These are phyloP conservation scores for Patellaria atrata DNA, from an alignment of 495 filamentous ascomycete species.

Conservation along the genomic window DNA sequence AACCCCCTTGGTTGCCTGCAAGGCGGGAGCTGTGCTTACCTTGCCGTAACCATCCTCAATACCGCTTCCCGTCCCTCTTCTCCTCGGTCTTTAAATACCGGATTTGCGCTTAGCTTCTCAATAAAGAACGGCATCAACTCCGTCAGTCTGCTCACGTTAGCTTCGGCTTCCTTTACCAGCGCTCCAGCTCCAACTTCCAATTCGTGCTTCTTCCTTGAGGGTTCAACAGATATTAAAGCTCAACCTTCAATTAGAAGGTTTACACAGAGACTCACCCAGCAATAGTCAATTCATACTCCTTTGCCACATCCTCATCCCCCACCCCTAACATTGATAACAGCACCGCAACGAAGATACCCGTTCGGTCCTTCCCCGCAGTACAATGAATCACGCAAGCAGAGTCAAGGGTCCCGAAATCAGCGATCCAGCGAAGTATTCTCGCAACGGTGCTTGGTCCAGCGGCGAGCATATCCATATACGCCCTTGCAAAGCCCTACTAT, in stretches of 20 bases:
- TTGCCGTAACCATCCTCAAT: slow-evolving; percentile 23
- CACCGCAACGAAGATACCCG: slow-evolving; percentile 28
- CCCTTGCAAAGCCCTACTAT: slow-evolving; percentile 23
- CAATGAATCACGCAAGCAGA: slow-evolving; percentile 31
- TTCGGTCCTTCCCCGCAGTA: slow-evolving; percentile 32
- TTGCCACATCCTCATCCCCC: slow-evolving; percentile 13
- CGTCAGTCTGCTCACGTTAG: slow-evolving; percentile 25
- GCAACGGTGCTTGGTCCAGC: slow-evolving; percentile 18
- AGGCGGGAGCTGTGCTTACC: slow-evolving; percentile 1
- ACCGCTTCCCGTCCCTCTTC: slow-evolving; percentile 21
- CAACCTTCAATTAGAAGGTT: no score
- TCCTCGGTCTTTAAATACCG: slow-evolving; percentile 1
- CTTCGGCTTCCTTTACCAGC: no score
- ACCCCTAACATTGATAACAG: slow-evolving; percentile 25
- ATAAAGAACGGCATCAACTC: slow-evolving; percentile 18
- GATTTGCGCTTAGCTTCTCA: slow-evolving; percentile 3
- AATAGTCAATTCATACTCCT: slow-evolving; percentile 27
- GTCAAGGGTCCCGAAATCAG: slow-evolving; percentile 8
- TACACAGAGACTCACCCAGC: no score
- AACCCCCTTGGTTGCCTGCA: not conserved
- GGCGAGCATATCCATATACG: slow-evolving; percentile 26
- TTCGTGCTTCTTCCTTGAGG: no score
- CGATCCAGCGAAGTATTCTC: slow-evolving; percentile 23
- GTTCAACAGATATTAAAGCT: no score
- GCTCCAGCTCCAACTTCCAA: no score